Evolutionary conservation across 495 filamentous ascomycete genomes (phyloP), one percentile per base, ranked within the genome.

Genomic region (Ascobolus immersus): DNA sequence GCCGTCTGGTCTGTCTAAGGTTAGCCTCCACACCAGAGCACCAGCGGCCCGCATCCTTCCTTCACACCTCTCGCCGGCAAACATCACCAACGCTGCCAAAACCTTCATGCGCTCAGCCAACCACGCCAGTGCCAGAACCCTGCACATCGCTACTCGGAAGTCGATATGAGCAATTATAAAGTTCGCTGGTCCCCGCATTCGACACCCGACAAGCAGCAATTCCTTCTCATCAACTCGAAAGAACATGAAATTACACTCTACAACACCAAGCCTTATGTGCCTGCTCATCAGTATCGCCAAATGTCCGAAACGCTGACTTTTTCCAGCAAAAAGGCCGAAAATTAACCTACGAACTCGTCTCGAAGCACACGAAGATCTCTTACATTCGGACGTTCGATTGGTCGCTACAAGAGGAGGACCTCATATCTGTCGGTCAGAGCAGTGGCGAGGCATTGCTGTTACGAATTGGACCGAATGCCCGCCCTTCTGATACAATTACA

Each of bases 101-200:
- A n/a, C n/a, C n/a, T n/a, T n/a, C n/a, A n/a, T n/a, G n/a, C n/a
- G n/a, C n/a, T n/a, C n/a, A n/a, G n/a, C n/a, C n/a, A n/a, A n/a
- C n/a, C n/a, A n/a, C n/a, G n/a, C n/a, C n/a, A n/a, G n/a, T n/a
- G n/a, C n/a, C n/a, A n/a, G n/a, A n/a, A n/a, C n/a, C n/a, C n/a
- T n/a, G n/a, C n/a, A n/a, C n/a, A n/a, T n/a, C n/a, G n/a, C n/a
- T n/a, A n/a, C n/a, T n/a, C n/a, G n/a, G n/a, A n/a, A n/a, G n/a
- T n/a, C n/a, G n/a, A n/a, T n/a, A n/a, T n/a, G n/a, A n/a, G n/a
- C n/a, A n/a, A n/a, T n/a, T n/a, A n/a, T n/a, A n/a, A n/a, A n/a
- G n/a, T 93, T 46, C 69, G 80, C 42, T 94, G 81, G 81, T 93
- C 86, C 15, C 73, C 80, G 25, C 77, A 72, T 42, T 71, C 78